Evolutionary conservation across 106 monocot species (phyloP).

Genomic region (Iris macrosiphon): DNA sequence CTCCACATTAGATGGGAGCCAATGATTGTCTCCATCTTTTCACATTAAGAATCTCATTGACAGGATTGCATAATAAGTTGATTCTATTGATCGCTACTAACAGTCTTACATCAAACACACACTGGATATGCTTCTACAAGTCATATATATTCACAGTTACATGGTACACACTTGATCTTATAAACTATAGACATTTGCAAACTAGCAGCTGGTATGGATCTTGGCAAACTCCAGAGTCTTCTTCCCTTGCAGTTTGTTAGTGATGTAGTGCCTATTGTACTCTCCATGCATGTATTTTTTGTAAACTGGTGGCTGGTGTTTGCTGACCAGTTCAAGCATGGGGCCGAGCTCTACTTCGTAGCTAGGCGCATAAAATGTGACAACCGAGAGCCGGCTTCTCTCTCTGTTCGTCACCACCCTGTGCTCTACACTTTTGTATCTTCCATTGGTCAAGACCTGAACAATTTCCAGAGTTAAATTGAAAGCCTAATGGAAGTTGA

Average conservation of each 20-base stretch:
- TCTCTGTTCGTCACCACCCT: conserved; percentile 37
- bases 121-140: too few species aligned
- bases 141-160: too few species aligned
- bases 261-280: conserved; percentile 50
- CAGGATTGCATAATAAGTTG: too few species aligned
- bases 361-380: conserved; percentile 62
- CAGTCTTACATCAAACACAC: too few species aligned
- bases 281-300: conserved; percentile 54
- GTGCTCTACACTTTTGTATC: conserved; percentile 78
- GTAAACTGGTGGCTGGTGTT: conserved; percentile 25
- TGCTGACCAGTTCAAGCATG: conserved; percentile 30
- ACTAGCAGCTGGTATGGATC: conserved; percentile 15
- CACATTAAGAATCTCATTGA: too few species aligned
- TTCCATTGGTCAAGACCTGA: conserved; percentile 61
- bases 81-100: too few species aligned
- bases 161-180: background rate
- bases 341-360: conserved; percentile 59
- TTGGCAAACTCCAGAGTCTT: conserved; percentile 59
- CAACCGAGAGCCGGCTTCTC: conserved; percentile 39
- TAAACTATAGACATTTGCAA: background rate
- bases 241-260: conserved; percentile 59
- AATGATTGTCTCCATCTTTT: too few species aligned
- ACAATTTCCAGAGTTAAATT: too few species aligned
- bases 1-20: too few species aligned
- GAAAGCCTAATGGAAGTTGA: background rate